A percentile compares a stretch with the other conserved stretches of the same genome.
Conservation (phyloP, 129 eudicot genomes). For the Scalesia atractyloides region DNA sequence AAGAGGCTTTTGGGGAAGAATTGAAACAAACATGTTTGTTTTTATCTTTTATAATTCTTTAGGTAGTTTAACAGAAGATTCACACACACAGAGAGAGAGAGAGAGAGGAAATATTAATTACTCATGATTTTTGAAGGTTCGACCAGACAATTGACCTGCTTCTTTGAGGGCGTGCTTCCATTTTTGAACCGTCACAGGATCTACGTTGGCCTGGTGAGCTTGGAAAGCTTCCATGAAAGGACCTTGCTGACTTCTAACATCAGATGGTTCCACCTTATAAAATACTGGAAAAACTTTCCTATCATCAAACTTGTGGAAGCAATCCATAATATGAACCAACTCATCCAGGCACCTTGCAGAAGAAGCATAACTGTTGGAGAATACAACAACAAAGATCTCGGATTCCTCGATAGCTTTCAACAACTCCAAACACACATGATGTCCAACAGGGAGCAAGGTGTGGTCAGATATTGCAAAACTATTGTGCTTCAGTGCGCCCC, state of each 20-base stretch:
- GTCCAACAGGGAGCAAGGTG: constrained; percentile 9
- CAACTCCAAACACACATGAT: not conserved
- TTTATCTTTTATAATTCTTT: no score
- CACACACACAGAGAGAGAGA: no score
- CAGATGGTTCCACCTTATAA: constrained; percentile 19
- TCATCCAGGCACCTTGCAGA: constrained; percentile 23
- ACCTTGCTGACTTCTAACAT: constrained; percentile 12
- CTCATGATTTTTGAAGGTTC: no score
- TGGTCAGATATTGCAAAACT: constrained; percentile 18
- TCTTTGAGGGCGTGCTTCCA: constrained; percentile 21
- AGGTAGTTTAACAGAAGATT: no score
- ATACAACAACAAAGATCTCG: constrained; percentile 20
- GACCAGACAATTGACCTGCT: constrained; percentile 22
- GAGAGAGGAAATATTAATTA: no score
- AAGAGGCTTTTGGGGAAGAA: no score
- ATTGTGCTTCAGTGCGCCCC: not conserved
- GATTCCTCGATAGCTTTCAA: constrained; percentile 20
- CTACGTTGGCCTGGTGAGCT: not conserved
- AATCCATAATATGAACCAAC: constrained; percentile 8
- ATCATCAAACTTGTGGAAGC: not conserved
- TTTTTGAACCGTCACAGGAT: not conserved
- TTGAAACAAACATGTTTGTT: no score
- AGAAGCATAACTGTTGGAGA: constrained; percentile 16
- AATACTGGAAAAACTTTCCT: constrained; percentile 24
- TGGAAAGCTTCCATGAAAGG: constrained; percentile 18